Percentiles rank a stretch among this genome's conserved stretches.
Conservation (phyloP, 495 filamentous ascomycete species). For the Neurospora africana region DNA sequence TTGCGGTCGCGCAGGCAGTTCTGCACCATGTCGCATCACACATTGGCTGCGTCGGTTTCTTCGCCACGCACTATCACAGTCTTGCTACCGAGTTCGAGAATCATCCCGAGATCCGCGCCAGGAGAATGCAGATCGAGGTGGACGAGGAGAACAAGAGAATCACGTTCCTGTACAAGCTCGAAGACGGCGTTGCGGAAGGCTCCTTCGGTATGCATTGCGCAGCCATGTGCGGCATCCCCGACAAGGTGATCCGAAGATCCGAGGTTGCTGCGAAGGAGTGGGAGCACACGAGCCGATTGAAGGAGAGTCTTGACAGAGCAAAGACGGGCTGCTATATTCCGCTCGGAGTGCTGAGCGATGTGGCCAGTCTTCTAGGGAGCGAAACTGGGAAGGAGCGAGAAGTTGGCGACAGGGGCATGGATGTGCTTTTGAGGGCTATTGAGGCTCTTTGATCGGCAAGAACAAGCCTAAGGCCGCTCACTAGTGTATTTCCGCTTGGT, state of each 20-base stretch:
- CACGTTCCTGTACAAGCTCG: slow-evolving; percentile 92
- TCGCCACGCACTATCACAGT: slow-evolving; percentile 96
- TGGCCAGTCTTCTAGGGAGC: slow-evolving; percentile 66
- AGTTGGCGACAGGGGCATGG: slow-evolving; percentile 43
- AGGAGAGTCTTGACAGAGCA: slow-evolving; percentile 75
- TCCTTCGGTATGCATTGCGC: slow-evolving; percentile 99
- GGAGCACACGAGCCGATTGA: slow-evolving; percentile 86
- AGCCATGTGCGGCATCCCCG: slow-evolving; percentile 89
- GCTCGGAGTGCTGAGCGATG: slow-evolving; percentile 83
- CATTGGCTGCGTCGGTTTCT: slow-evolving; percentile 90
- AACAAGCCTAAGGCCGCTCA: neutral
- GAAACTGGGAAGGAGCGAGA: slow-evolving; percentile 33
- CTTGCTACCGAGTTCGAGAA: slow-evolving; percentile 78
- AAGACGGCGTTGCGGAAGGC: slow-evolving; percentile 90
- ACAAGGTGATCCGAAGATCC: slow-evolving; percentile 71
- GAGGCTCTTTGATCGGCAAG: slow-evolving; percentile 49
- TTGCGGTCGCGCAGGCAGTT: slow-evolving; percentile 92
- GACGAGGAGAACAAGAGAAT: slow-evolving; percentile 74
- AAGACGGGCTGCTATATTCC: slow-evolving; percentile 69
- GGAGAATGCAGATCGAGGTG: slow-evolving; percentile 88
- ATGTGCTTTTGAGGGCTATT: slow-evolving; percentile 68
- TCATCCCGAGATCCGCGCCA: slow-evolving; percentile 78
- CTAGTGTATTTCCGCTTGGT: neutral
- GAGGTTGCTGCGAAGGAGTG: slow-evolving; percentile 87
- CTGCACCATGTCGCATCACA: slow-evolving; percentile 90